These are phyloP conservation scores for Nakaseomyces kungkrabaensis DNA, from an alignment of 1,139 yeast species.

Conservation along the genomic window DNA sequence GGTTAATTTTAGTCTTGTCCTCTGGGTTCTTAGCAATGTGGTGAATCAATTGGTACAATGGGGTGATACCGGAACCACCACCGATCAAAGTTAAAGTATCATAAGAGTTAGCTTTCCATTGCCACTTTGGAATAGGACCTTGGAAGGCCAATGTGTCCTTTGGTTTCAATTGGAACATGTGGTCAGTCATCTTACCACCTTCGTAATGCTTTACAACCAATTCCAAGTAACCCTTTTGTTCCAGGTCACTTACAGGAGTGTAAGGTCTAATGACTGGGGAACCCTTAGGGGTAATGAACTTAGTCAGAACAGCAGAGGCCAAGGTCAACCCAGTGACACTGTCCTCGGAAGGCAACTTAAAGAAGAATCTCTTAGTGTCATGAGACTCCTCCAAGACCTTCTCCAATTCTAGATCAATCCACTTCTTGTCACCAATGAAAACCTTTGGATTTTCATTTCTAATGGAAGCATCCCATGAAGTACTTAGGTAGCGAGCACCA, in stretches of 20 bases:
- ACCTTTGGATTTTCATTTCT: constrained; percentile 45
- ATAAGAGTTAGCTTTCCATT: constrained; percentile 81
- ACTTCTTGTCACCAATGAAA: constrained; percentile 59
- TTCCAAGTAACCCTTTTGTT: constrained; percentile 63
- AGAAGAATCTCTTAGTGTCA: constrained; percentile 56
- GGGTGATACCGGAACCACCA: constrained; percentile 96
- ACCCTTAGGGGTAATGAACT: constrained; percentile 77
- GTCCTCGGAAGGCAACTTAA: constrained; percentile 60
- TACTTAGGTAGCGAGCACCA: constrained; percentile 17
- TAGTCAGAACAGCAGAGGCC: constrained; percentile 75
- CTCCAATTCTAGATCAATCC: constrained; percentile 66
- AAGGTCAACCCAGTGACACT: constrained; percentile 68
- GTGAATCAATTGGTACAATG: constrained; percentile 76
- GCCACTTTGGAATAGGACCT: constrained; percentile 92
- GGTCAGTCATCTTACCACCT: constrained; percentile 73
- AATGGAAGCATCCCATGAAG: constrained; percentile 5
- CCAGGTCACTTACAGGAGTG: constrained; percentile 76
- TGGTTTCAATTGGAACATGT: constrained; percentile 59
- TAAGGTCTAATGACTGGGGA: constrained; percentile 89
- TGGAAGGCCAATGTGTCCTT: constrained; percentile 82
- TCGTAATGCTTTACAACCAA: constrained; percentile 79
- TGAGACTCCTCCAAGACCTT: constrained; percentile 46
- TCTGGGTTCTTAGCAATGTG: constrained; percentile 60
- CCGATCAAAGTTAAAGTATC: constrained; percentile 76
- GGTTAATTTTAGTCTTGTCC: constrained; percentile 76